Percentiles rank a stretch among this genome's conserved stretches.
Evolutionary conservation across 768 basidiomycete species (phyloP).

Genomic region (Ramaria sp.): DNA sequence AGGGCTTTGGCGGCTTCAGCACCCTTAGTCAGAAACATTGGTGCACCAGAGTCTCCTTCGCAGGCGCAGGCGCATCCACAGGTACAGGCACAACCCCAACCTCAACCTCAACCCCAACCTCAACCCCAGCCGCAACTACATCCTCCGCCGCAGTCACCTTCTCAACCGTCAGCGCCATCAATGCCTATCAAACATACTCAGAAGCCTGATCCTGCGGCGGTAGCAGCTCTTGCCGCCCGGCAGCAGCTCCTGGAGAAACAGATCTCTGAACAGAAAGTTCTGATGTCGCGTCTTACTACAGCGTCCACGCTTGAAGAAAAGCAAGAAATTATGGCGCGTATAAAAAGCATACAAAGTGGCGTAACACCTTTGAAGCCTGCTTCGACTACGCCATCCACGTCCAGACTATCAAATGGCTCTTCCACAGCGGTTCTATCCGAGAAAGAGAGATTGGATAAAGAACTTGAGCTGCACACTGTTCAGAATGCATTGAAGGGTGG

Average conservation of each 20-base stretch:
- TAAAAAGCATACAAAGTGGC: constrained; percentile 72
- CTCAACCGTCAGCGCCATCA: background rate
- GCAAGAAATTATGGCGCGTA: constrained; percentile 62
- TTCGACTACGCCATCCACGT: constrained; percentile 19
- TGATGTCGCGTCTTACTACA: constrained; percentile 61
- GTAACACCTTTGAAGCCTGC: constrained; percentile 41
- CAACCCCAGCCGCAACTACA: background rate
- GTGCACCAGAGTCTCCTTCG: constrained; percentile 3
- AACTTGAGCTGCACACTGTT: constrained; percentile 60
- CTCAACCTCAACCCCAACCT: background rate
- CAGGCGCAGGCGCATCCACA: constrained; percentile 16
- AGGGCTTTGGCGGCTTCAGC: constrained; percentile 78
- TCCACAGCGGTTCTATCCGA: constrained; percentile 15
- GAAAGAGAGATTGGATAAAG: constrained; percentile 63
- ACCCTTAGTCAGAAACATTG: constrained; percentile 57
- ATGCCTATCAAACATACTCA: constrained; percentile 4
- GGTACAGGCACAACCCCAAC: background rate
- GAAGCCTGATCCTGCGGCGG: constrained; percentile 14
- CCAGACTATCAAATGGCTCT: constrained; percentile 15
- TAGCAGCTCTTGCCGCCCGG: constrained; percentile 48
- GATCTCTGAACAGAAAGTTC: constrained; percentile 79
- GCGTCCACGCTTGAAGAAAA: constrained; percentile 59
- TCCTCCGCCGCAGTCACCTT: background rate
- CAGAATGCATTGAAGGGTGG: constrained; percentile 17
- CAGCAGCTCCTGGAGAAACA: constrained; percentile 70